These are phyloP conservation scores for Pichia paraexigua DNA, from an alignment of 805 yeast species.

Conservation along the genomic window DNA sequence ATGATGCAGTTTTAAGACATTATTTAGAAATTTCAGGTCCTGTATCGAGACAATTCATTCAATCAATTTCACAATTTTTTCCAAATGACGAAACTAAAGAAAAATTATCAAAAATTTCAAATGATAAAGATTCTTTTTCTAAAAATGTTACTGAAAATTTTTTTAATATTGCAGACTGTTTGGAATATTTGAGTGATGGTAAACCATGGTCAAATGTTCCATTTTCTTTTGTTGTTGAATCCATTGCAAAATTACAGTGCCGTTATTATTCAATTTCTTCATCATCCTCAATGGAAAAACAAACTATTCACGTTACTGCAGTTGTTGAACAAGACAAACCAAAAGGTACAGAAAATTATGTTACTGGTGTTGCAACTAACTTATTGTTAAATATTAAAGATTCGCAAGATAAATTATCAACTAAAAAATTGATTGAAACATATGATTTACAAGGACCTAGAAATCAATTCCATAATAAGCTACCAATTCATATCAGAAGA, in stretches of 20 bases:
- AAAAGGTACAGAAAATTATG: constrained; percentile 29
- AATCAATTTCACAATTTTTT: constrained; percentile 70
- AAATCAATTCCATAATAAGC: constrained; percentile 38
- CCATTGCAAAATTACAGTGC: constrained; percentile 75
- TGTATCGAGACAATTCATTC: constrained; percentile 79
- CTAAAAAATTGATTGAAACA: constrained; percentile 38
- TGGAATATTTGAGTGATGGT: constrained; percentile 54
- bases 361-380: constrained; percentile 88
- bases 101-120: constrained; percentile 45
- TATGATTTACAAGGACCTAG: constrained; percentile 87
- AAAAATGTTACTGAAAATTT: constrained; percentile 50
- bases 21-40: constrained; percentile 90
- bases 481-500: constrained; percentile 90
- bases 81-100: constrained; percentile 55
- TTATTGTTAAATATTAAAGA: constrained; percentile 66
- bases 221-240: constrained; percentile 75
- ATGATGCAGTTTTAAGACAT: constrained; percentile 77
- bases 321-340: constrained; percentile 67
- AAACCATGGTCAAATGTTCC: constrained; percentile 70
- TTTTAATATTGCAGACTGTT: constrained; percentile 69
- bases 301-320: constrained; percentile 76
- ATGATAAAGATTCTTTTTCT: constrained; percentile 64
- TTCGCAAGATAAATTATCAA: constrained; percentile 41
- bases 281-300: constrained; percentile 69
- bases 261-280: constrained; percentile 96